A percentile compares a stretch with the other conserved stretches of the same genome.
phyloP scores from a whole-genome alignment of 768 basidiomycete genomes.

The Tubosaeta sp. region DNA sequence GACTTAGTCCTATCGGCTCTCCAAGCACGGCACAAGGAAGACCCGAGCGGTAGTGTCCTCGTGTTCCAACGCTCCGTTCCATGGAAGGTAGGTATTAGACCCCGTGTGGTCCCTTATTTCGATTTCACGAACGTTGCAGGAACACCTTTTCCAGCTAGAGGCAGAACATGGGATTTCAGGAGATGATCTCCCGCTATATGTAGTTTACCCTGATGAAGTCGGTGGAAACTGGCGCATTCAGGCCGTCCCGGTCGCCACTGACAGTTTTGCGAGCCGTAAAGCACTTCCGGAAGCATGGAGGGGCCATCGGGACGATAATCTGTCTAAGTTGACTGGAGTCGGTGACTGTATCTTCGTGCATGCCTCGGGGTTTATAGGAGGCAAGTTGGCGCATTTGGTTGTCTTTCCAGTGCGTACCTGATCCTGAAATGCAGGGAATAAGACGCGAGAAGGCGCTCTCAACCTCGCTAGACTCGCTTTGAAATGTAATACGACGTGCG shows the following conservation, averaged over 20 bases:
- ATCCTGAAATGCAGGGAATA: constrained; percentile 56
- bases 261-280: constrained; percentile 89
- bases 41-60: constrained; percentile 74
- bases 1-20: constrained; percentile 67
- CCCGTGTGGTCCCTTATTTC: not conserved
- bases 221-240: constrained; percentile 83
- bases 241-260: constrained; percentile 77
- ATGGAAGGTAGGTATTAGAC: constrained; percentile 65
- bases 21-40: constrained; percentile 50
- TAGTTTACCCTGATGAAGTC: constrained; percentile 86
- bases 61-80: constrained; percentile 77
- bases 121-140: constrained; percentile 39
- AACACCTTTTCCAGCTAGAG: constrained; percentile 91
- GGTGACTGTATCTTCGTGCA: constrained; percentile 89
- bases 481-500: constrained; percentile 23
- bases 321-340: constrained; percentile 71
- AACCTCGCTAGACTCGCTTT: constrained; percentile 72
- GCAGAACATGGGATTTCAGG: constrained; percentile 43
- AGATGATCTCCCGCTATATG: constrained; percentile 65
- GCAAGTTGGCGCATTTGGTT: constrained; percentile 36
- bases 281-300: constrained; percentile 92
- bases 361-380: constrained; percentile 95
- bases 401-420: constrained; percentile 1
- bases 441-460: constrained; percentile 85
- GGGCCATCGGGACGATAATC: constrained; percentile 79